Conservation (phyloP, 495 filamentous ascomycete species). For the Letharia columbiana region DNA sequence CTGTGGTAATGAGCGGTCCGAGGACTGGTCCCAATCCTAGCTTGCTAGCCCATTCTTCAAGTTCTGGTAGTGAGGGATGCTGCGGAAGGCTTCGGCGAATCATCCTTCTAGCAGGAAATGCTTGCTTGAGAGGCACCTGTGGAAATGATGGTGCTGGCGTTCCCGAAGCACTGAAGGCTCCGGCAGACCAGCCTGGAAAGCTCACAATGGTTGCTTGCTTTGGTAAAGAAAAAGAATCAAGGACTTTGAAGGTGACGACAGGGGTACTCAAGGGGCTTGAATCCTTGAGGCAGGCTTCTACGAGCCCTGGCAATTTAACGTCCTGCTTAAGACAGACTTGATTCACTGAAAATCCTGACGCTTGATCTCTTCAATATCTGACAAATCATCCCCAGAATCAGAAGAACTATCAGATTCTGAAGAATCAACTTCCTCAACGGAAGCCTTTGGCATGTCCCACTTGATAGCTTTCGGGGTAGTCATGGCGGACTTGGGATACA, state of each 20-base stretch:
- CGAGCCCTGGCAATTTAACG: neutral
- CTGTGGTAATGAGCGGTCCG: neutral
- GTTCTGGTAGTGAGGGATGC: neutral
- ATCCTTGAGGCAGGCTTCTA: too few species aligned
- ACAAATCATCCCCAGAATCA: neutral
- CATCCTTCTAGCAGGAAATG: too few species aligned
- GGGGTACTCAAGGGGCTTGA: too few species aligned
- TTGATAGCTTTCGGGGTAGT: too few species aligned
- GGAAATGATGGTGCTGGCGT: too few species aligned
- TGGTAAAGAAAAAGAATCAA: neutral
- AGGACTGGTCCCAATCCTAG: neutral
- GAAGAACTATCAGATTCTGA: neutral
- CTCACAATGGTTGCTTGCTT: neutral
- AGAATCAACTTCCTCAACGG: too few species aligned
- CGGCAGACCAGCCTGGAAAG: neutral
- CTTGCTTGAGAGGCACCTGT: too few species aligned
- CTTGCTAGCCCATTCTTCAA: neutral
- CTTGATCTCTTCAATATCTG: neutral
- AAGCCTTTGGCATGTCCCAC: too few species aligned
- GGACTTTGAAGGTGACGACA: too few species aligned
- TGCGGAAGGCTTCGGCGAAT: too few species aligned
- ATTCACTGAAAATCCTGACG: slow-evolving; percentile 1
- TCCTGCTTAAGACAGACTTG: neutral
- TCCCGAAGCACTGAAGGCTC: too few species aligned
- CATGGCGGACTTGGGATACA: too few species aligned